Conservation (phyloP, 2,329 filamentous ascomycete genomes). For the Microthyrium microscopicum region DNA sequence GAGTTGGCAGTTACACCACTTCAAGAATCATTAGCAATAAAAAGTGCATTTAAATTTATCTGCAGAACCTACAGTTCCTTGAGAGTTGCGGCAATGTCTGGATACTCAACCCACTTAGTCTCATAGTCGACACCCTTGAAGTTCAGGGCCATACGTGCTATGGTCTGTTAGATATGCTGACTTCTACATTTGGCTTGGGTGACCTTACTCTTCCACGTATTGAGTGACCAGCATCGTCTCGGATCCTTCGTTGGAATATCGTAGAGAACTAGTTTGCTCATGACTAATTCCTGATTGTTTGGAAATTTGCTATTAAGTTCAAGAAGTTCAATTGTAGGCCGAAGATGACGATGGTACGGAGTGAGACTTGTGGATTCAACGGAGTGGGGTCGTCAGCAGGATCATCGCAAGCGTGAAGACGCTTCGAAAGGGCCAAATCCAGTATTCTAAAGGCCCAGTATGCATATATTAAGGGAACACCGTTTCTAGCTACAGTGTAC, state of each 20-base stretch:
- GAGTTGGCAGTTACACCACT: conserved; percentile 6
- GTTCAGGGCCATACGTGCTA: conserved; percentile 49
- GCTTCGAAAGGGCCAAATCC: too few species aligned
- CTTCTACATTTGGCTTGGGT: neutral
- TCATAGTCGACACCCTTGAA: conserved; percentile 51
- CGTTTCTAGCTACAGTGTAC: too few species aligned
- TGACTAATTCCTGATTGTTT: too few species aligned
- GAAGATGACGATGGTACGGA: too few species aligned
- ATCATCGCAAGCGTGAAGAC: too few species aligned
- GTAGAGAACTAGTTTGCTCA: conserved; percentile 36
- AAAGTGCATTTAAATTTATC: neutral
- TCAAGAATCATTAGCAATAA: neutral
- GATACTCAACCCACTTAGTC: conserved; percentile 55
- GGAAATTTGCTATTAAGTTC: too few species aligned
- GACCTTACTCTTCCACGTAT: conserved; percentile 51
- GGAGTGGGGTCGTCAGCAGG: too few species aligned
- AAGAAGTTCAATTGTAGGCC: too few species aligned
- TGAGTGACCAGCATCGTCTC: conserved; percentile 43
- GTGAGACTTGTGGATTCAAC: too few species aligned
- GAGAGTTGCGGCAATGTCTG: conserved; percentile 41
- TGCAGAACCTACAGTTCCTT: conserved; percentile 31
- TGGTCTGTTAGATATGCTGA: conserved; percentile 8
- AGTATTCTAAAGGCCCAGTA: too few species aligned
- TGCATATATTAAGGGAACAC: too few species aligned
- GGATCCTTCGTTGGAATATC: conserved; percentile 42